Conservation (phyloP, 108 stramenopile genomes). For the Cyclotella sp. region DNA sequence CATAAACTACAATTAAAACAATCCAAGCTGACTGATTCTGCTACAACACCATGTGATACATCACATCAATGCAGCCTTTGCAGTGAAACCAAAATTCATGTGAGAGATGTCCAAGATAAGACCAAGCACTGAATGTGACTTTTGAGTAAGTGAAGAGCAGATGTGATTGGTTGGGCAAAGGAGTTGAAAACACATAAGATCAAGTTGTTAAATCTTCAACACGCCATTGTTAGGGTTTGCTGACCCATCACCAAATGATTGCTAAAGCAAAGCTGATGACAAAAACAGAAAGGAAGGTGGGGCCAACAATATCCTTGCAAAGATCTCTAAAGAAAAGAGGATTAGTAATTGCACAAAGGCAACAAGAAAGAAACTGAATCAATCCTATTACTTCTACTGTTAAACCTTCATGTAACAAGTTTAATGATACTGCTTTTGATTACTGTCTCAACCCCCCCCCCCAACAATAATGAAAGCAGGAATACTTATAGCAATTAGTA, state of each 20-base stretch:
- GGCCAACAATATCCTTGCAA: no score
- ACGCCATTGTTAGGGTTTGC: not conserved
- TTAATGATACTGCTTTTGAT: no score
- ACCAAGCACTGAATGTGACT: constrained; percentile 10
- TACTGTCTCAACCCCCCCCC: no score
- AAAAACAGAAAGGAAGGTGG: not conserved
- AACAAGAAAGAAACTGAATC: not conserved
- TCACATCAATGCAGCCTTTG: constrained; percentile 15
- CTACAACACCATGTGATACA: constrained; percentile 3
- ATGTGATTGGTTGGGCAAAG: constrained; percentile 18
- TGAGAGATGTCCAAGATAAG: constrained; percentile 13
- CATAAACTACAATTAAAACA: constrained; percentile 39
- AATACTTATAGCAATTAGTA: no score
- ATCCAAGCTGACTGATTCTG: not conserved
- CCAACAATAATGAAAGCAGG: no score
- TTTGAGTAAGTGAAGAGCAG: constrained; percentile 23
- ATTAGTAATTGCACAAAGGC: not conserved
- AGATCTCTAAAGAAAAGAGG: not conserved
- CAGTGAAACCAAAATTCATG: constrained; percentile 19
- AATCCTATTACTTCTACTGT: not conserved
- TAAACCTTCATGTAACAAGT: constrained; percentile 4
- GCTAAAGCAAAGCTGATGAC: not conserved
- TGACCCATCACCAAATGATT: not conserved
- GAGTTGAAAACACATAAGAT: constrained; percentile 22
- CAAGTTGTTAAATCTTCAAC: constrained; percentile 13